Conservation (phyloP, 2,329 filamentous ascomycete species). For the Neonectria neomacrospora region DNA sequence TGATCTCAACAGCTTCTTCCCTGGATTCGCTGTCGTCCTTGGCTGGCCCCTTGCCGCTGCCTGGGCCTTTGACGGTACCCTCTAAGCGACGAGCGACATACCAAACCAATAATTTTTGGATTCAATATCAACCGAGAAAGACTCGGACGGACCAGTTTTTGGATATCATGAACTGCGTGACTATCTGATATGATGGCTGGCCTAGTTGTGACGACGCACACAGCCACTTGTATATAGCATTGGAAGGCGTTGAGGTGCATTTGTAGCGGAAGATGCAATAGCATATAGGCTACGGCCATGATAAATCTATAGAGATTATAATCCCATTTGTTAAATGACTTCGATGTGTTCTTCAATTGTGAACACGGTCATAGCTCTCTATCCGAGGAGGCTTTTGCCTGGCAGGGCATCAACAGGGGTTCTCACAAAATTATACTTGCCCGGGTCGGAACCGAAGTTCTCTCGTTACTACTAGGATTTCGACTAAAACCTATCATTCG, state of each 20-base stretch:
- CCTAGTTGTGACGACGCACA: slow-evolving; percentile 36
- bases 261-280: slow-evolving; percentile 37
- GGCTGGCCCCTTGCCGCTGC: slow-evolving; percentile 50
- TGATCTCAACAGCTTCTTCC: slow-evolving; percentile 47
- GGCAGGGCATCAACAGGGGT: not conserved
- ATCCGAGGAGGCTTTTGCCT: not conserved
- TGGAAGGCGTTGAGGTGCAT: slow-evolving; percentile 45
- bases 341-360: not conserved
- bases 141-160: slow-evolving; percentile 28
- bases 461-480: slow-evolving; percentile 7
- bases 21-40: slow-evolving; percentile 48
- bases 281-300: slow-evolving; percentile 40
- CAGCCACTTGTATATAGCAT: slow-evolving; percentile 46
- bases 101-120: slow-evolving; percentile 21
- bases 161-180: slow-evolving; percentile 24
- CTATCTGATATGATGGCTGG: slow-evolving; percentile 15
- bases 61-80: slow-evolving; percentile 46
- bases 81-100: slow-evolving; percentile 37
- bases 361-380: not conserved
- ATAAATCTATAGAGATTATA: slow-evolving; percentile 43
- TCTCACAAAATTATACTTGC: not conserved
- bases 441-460: not conserved
- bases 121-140: slow-evolving; percentile 33
- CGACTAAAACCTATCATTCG: slow-evolving; percentile 8
- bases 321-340: slow-evolving; percentile 42